Base-by-base conservation (phyloP, 2,329 filamentous ascomycete species). In the Pleomassaria siparia region DNA sequence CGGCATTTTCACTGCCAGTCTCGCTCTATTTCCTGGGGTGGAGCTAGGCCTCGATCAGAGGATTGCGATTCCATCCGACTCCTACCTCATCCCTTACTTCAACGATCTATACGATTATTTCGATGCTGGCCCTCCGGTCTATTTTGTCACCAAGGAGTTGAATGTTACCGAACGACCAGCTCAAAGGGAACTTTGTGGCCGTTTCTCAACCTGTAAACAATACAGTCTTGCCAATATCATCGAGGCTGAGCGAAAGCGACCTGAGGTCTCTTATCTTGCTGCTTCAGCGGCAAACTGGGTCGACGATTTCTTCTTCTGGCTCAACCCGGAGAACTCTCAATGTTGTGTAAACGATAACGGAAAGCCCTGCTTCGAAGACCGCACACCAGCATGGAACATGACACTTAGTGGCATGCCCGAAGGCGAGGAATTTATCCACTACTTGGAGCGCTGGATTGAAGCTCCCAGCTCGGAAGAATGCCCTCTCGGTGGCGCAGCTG, bases 91-190 rank as follows among this genome's bases (percentile, higher is more conserved):
- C 53, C 84, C 88, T 9, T 99, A 96, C 71, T 99, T 99, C 73
- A 91, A 97, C 63, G 94, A 99, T 67, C 77, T 99, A 24, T 95
- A 96, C 68, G 84, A 85, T 50, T 99, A 99, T 67, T 87, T 97
- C 60, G 88, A 91, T 51, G 86, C 85, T 13, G 95, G 94, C 0
- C 92, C 94, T 40, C 94, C 94, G 0, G 91, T 99, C 7, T 99
- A 97, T 71, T 99, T 99, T 69, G 90, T 99, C 37, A 90, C 91
- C 2, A 84, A 86, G 16, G 82, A 87, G 40, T 77, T 94, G 36
- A 94, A 97, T 59, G 80, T 86, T 13, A 95, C 92, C 0, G 74
- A 88, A 51, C 81, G 90, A 25, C 64, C 75, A 26, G 82, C 89
- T 51, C 95, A 99, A 70, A 87, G 88, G 66, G 84, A 95, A 53